Evolutionary conservation across 495 filamentous ascomycete species (phyloP), one percentile per base, ranked within the genome.

Genomic region (Hypomontagnella monticulosa): DNA sequence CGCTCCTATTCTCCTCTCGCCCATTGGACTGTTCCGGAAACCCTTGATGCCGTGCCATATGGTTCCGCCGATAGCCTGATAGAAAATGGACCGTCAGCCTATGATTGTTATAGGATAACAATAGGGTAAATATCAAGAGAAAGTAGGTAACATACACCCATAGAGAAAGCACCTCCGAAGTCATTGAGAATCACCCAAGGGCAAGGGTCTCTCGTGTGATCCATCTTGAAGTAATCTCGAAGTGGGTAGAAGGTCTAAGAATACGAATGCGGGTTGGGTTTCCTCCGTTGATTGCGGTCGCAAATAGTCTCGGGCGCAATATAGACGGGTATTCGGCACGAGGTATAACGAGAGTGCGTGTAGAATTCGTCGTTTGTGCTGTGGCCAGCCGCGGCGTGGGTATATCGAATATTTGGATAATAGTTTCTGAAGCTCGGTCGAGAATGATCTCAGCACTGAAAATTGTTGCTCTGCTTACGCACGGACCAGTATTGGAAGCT

Each of bases 1-100:
- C 42, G 96, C 92, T 67, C 96, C 95, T 82, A 98, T 93, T 76
- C 94, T 84, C 71, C 95, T 86, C 85, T 98, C 96, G 70, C 95
- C 95, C 76, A 96, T 92, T 49, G 86, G 86, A 63, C 84, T 86
- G 83, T 97, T 97, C 43, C 94, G 80, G 82, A 91, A 97, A 53
- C 94, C 95, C 82, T 99, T 99, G 44, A 99, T 88, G 71, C 96
- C 96, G 79, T 99, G 95, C 95, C 95, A 99, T 75, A 98, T 88
- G 56, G 91, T 88, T 73, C 95, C 95, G 72, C 95, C 95, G 66
- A 99, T 93, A 57, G 89, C 88, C 88, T 92, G 67, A 20, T 7
- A 52, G 44, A 63, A 66, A 32, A 8, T 36, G 20, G 16, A 8
- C 2, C 2, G 37, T 65, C 43, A 54, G 61, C 48, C 20, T 8